These are phyloP conservation scores for Aspergillus pseudoglaucus DNA, from an alignment of 2,329 filamentous ascomycete genomes.

Conservation along the genomic window DNA sequence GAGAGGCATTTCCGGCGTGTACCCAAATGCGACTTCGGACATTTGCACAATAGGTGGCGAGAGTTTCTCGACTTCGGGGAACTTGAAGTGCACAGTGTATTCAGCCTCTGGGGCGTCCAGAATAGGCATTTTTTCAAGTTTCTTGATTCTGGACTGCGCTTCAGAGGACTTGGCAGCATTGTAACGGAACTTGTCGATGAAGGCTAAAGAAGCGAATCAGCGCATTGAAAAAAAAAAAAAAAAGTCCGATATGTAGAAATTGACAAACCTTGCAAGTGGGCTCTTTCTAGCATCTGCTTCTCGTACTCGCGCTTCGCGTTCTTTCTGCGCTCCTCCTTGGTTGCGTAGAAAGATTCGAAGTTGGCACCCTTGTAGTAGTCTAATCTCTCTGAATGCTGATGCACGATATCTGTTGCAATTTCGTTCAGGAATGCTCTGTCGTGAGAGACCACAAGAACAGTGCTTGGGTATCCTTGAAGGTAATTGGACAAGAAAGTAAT, in stretches of 20 bases:
- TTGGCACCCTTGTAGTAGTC: slow-evolving; percentile 99
- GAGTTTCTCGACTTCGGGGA: slow-evolving; percentile 95
- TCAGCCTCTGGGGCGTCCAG: slow-evolving; percentile 85
- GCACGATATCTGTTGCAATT: slow-evolving; percentile 97
- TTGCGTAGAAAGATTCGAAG: slow-evolving; percentile 94
- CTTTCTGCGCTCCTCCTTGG: slow-evolving; percentile 94
- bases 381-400: slow-evolving; percentile 92
- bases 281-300: slow-evolving; percentile 90
- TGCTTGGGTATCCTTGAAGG: slow-evolving; percentile 87
- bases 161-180: slow-evolving; percentile 98
- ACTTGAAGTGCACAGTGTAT: slow-evolving; percentile 94
- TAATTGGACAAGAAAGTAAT: slow-evolving; percentile 98
- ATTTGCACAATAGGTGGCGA: slow-evolving; percentile 98
- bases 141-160: slow-evolving; percentile 98
- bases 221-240: not conserved
- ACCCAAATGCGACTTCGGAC: slow-evolving; percentile 86
- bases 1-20: slow-evolving; percentile 69
- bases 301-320: slow-evolving; percentile 95
- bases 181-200: slow-evolving; percentile 99
- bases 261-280: slow-evolving; percentile 67
- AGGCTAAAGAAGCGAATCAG: slow-evolving; percentile 45
- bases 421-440: slow-evolving; percentile 98
- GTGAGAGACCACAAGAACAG: slow-evolving; percentile 93
- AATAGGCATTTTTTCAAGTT: slow-evolving; percentile 92
- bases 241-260: not conserved